Base-by-base conservation (phyloP, 2,329 filamentous ascomycete species). In the Nigrospora sphaerica region DNA sequence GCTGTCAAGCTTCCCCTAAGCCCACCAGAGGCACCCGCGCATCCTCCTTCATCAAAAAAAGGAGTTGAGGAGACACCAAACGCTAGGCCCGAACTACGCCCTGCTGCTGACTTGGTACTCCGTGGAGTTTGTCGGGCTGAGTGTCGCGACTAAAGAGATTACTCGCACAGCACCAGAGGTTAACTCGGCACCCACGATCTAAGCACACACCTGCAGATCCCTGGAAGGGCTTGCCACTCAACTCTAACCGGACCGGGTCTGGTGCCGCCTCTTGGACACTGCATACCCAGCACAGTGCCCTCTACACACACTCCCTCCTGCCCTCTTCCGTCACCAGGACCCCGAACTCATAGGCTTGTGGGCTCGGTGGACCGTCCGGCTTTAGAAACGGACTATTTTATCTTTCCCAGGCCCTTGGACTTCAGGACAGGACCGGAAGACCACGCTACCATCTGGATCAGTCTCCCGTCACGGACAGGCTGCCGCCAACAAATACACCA, bases 401-500 rank as follows among this genome's bases (percentile, higher is more conserved):
- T 56, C 57, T 48, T 47, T 36, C 50, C 57, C 48, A 54, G 50
- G 44, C 46, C 51, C 50, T 49, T 53, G 54, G 45, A 56, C 46
- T 46, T 49, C 53, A 48, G 53, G 39, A 46, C 51, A 51, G 49
- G 46, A 46, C 41, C 48, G 47, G 48, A 57, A 54, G 60, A 61
- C 60, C 61, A 57, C 63, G 57, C 62, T 61, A 62, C 54, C 47
- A 54, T 53, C 52, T 55, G 54, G 56, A 58, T 61, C 60, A 58
- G 40, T 54, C 50, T 60, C 51, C 54, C 52, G 53, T 58, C 53
- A 55, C 54, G 48, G 50, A 55, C 51, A 58, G 54, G 53, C 52
- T 62, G 57, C 60, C 57, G 57, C 59, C 57, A 56, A 64, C 64
- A 64, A 63, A 67, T 63, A 65, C 60, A 58, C 61, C 60, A 60